Conservation (phyloP, 1,284 basidiomycete genomes). For the Xerocomus amazonicus region DNA sequence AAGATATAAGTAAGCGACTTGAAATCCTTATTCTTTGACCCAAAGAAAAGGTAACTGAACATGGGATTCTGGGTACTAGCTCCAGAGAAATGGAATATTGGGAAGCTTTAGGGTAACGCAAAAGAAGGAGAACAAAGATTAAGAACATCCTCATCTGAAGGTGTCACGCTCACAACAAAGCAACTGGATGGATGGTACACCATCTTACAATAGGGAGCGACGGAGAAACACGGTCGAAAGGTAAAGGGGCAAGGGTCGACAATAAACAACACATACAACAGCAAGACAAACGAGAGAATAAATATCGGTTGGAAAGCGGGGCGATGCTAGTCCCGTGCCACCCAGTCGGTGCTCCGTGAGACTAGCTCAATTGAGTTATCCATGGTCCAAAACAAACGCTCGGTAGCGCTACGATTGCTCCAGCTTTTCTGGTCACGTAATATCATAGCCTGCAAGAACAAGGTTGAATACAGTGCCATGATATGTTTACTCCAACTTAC, state of each 20-base stretch:
- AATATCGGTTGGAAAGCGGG: background rate
- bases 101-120: conserved; percentile 22
- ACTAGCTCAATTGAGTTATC: conserved; percentile 83
- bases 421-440: conserved; percentile 90
- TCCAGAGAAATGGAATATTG: conserved; percentile 12
- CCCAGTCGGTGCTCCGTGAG: conserved; percentile 79
- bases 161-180: conserved; percentile 11
- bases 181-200: conserved; percentile 24
- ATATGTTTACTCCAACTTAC: conserved; percentile 40
- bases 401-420: conserved; percentile 83
- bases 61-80: conserved; percentile 10
- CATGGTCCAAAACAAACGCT: conserved; percentile 84
- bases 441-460: conserved; percentile 73
- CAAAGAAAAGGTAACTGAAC: conserved; percentile 9
- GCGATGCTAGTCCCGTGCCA: conserved; percentile 56
- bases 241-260: background rate
- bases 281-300: background rate
- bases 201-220: conserved; percentile 23
- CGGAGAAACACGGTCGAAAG: conserved; percentile 3
- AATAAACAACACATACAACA: conserved; percentile 14
- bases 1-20: conserved; percentile 17
- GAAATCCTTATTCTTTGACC: conserved; percentile 4
- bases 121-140: conserved; percentile 13
- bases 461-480: background rate
- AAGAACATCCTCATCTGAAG: conserved; percentile 12